These are phyloP conservation scores for Tulasnella sp. DNA, from an alignment of 768 basidiomycete species.

Conservation along the genomic window DNA sequence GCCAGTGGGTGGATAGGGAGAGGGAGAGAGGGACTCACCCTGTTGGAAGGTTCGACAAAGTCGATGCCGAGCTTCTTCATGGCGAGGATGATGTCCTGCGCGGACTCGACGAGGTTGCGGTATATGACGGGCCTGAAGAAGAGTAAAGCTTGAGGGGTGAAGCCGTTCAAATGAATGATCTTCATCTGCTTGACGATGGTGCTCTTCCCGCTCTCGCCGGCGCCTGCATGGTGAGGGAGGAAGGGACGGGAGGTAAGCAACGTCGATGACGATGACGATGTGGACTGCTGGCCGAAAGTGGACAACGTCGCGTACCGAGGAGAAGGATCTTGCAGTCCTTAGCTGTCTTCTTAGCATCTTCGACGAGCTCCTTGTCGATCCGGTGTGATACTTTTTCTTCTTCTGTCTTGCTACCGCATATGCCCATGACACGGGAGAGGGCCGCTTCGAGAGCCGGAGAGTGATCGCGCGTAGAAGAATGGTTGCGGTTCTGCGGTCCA, in stretches of 20 bases:
- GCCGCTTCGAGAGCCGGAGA: background rate
- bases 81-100: constrained; percentile 71
- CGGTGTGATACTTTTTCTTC: constrained; percentile 42
- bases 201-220: constrained; percentile 88
- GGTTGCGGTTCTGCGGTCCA: background rate
- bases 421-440: background rate
- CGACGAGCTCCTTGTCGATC: constrained; percentile 78
- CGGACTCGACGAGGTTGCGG: constrained; percentile 80
- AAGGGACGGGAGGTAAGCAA: constrained; percentile 10
- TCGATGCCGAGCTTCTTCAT: constrained; percentile 81
- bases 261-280: background rate
- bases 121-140: constrained; percentile 70
- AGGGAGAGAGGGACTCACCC: constrained; percentile 24
- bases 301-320: constrained; percentile 72
- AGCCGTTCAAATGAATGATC: constrained; percentile 92
- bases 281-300: background rate
- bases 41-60: constrained; percentile 53
- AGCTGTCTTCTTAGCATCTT: constrained; percentile 69
- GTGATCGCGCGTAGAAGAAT: background rate
- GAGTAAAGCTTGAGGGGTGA: constrained; percentile 62
- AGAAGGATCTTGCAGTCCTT: constrained; percentile 89
- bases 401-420: background rate
- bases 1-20: background rate
- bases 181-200: constrained; percentile 99
- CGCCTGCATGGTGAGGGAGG: constrained; percentile 39